Base-by-base conservation (phyloP, 1,284 basidiomycete genomes). In the Apiotrichum laibachii region DNA sequence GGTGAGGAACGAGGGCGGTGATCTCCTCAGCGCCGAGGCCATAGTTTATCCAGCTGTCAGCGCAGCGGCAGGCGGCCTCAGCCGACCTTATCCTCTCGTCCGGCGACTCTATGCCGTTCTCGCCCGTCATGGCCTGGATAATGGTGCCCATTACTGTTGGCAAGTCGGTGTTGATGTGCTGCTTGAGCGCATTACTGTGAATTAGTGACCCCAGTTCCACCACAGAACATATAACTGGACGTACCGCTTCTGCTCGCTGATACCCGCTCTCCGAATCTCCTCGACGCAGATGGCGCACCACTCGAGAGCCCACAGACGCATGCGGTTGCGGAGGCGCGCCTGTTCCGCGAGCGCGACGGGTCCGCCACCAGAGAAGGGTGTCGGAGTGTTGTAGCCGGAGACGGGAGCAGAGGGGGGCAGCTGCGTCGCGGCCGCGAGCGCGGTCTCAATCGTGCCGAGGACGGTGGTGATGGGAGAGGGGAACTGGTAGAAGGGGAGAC, bases 231-330 rank as follows among this genome's bases (percentile, higher is more conserved):
- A n/a, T 7, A 34, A 77, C 85, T 77, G 26, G 26, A 31, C 26
- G 26, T 69, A 92, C 90, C 86, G 87, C 79, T 83, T 85, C 34
- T 84, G 70, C n/a, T 86, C 85, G 48, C 90, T 75, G 55, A 94
- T 76, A 73, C 90, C 88, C 8, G 88, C 87, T 37, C 83, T 82
- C 16, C 82, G 81, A 15, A 90, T 82, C 71, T 94, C 91, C 70
- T 93, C 89, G 1, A 89, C 88, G 0, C 85, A 86, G 57, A 92
- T 92, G n/a, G 85, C 82, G 33, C 91, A 80, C 77, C 91, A 91
- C 66, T 92, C 89, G 46, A 91, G 82, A n/a, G 69, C 67, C 67
- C 72, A 68, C 33, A 74, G 59, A n/a, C 70, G 65, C 55, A 69
- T 64, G 43, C 61, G 65, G 55, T 65, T 64, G 9, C 65, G 55